These are phyloP conservation scores for Kwoniella botswanensis DNA, from an alignment of 768 basidiomycete species.

Conservation along the genomic window DNA sequence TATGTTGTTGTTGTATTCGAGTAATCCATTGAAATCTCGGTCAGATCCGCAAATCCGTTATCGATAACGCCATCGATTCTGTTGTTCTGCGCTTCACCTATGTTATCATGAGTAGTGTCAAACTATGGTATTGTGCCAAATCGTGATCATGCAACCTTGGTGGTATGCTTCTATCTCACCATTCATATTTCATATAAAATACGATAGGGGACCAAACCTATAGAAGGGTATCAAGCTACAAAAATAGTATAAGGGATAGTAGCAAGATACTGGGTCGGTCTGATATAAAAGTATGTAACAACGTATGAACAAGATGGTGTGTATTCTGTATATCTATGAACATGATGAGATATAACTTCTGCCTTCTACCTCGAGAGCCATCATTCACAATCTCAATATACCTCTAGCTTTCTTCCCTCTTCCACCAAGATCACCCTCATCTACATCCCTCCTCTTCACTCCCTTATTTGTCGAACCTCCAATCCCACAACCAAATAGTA, in stretches of 20 bases:
- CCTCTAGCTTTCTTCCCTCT: slow-evolving; percentile 20
- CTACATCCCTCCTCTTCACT: slow-evolving; percentile 14
- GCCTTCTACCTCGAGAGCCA: background rate
- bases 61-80: slow-evolving; percentile 28
- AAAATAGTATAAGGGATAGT: background rate
- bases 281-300: background rate
- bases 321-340: slow-evolving; percentile 4
- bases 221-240: background rate
- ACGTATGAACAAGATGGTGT: background rate
- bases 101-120: too few relatives aligned
- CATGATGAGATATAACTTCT: background rate
- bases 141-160: too few relatives aligned
- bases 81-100: too few relatives aligned
- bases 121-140: too few relatives aligned
- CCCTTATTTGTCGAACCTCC: background rate
- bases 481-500: slow-evolving; percentile 19
- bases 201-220: background rate
- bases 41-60: slow-evolving; percentile 14
- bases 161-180: background rate
- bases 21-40: background rate
- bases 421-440: background rate
- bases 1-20: background rate
- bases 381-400: slow-evolving; percentile 10
- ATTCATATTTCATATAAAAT: slow-evolving; percentile 2
- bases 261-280: background rate